phyloP scores from a whole-genome alignment of 805 yeast species.

The Ogataea ganodermae region DNA sequence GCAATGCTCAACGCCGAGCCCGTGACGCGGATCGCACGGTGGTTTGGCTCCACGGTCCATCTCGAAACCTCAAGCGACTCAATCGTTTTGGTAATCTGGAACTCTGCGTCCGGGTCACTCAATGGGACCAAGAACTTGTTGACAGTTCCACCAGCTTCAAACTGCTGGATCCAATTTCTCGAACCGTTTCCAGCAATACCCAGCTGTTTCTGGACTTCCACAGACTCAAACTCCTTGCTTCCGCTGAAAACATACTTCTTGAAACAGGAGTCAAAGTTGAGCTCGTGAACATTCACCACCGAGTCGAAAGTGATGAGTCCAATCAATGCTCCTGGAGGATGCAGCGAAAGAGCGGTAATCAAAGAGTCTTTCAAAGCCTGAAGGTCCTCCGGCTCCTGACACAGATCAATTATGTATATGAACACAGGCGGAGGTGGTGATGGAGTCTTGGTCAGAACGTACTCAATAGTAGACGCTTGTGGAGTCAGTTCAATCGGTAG shows the following conservation, averaged over 20 bases:
- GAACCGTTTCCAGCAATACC: constrained; percentile 39
- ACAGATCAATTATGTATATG: constrained; percentile 81
- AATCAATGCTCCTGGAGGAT: constrained; percentile 88
- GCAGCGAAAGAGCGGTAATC: constrained; percentile 68
- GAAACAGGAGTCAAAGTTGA: constrained; percentile 60
- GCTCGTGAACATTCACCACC: constrained; percentile 86
- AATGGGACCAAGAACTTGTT: constrained; percentile 39
- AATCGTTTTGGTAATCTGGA: constrained; percentile 74
- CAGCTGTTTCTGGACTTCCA: constrained; percentile 39
- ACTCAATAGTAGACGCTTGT: constrained; percentile 77
- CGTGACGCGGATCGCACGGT: constrained; percentile 86
- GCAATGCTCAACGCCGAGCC: constrained; percentile 93
- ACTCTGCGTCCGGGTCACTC: constrained; percentile 58
- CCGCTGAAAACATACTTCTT: constrained; percentile 87
- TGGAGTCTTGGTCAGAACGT: constrained; percentile 63
- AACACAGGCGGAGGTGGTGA: constrained; percentile 82
- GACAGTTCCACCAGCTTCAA: constrained; percentile 43
- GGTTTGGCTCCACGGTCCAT: constrained; percentile 85
- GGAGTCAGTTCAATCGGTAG: constrained; percentile 80
- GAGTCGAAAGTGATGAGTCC: constrained; percentile 90
- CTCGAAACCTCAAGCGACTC: constrained; percentile 62
- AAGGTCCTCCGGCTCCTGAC: constrained; percentile 87
- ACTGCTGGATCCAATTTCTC: constrained; percentile 42
- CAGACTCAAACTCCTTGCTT: constrained; percentile 67
- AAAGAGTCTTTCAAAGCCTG: constrained; percentile 81